A percentile compares a stretch with the other conserved stretches of the same genome.
Conservation (phyloP, 2,329 filamentous ascomycete genomes). For the Sporothrix pseudoabietina region DNA sequence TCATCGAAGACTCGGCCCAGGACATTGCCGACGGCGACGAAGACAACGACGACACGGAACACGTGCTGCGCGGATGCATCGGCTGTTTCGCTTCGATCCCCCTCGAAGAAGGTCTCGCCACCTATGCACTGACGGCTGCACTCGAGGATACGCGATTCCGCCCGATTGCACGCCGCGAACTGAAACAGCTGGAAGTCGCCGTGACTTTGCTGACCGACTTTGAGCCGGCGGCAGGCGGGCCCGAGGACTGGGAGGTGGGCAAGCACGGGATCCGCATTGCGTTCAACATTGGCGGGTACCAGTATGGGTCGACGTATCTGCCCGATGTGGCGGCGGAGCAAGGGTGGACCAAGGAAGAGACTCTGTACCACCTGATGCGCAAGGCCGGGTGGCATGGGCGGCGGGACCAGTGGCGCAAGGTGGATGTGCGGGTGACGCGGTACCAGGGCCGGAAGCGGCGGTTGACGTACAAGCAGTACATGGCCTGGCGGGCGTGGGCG, state of each 20-base stretch:
- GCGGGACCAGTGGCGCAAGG: constrained; percentile 75
- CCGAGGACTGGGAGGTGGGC: constrained; percentile 85
- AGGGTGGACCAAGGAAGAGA: constrained; percentile 93
- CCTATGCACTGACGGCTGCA: constrained; percentile 81
- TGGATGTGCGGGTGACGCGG: constrained; percentile 75
- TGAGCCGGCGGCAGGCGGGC: constrained; percentile 65
- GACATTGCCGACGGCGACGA: constrained; percentile 12
- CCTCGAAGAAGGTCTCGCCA: constrained; percentile 70
- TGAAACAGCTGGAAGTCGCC: constrained; percentile 62
- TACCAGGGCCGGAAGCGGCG: constrained; percentile 84
- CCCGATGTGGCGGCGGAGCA: constrained; percentile 91
- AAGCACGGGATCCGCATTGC: constrained; percentile 84
- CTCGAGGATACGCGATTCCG: constrained; percentile 65
- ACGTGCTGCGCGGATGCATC: constrained; percentile 86
- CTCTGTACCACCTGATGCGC: constrained; percentile 83
- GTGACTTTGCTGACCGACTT: constrained; percentile 87
- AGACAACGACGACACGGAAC: constrained; percentile 56
- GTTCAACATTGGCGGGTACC: constrained; percentile 72
- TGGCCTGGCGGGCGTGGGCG: constrained; percentile 75
- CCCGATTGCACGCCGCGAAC: constrained; percentile 56
- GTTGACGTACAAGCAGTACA: constrained; percentile 72
- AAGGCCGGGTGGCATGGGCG: constrained; percentile 92
- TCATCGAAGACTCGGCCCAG: constrained; percentile 45
- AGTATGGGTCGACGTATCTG: constrained; percentile 81
- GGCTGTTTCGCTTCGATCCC: constrained; percentile 85